Evolutionary conservation across 305 asterid genomes (phyloP), one percentile per base, ranked within the genome.

Genomic region (Plantago lanceolata): DNA sequence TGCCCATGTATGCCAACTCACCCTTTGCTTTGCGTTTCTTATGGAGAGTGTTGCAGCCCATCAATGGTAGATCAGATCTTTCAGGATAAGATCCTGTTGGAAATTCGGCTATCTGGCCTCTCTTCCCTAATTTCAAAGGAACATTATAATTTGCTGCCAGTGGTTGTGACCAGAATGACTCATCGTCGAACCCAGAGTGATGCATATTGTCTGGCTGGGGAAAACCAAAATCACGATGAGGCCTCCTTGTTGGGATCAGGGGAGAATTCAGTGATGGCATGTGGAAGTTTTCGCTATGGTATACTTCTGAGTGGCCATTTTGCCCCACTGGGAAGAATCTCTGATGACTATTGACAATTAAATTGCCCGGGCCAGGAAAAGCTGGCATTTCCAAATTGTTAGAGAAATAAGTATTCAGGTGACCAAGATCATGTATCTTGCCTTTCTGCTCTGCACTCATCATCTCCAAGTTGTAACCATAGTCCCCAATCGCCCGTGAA

Each of bases 1-100:
- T 73, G 79, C 78, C 88, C 77, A 77, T 56, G 76, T 72, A 75
- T 44, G 70, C 28, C 60, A 59, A 62, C 54, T 77, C 96, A 73
- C 77, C 85, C 81, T 82, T 86, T 69, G 78, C 61, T 81, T 86
- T 93, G 68, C 93, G 85, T 82, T 83, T 93, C 80, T 83, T 93
- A 19, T 80, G 59, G 60, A 73, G 64, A 33, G 92, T 65, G 68
- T 77, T 83, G 81, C 96, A 84, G 19, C 90, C 95, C 20, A 81
- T 66, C 73, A 93, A 75, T 58, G 81, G 79, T 48, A 66, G 71
- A 77, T 75, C 84, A 37, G 90, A 68, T 77, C 80, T 81, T 71
- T 79, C 96, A 58, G 76, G 69, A 64, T 68, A 83, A 73, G 68
- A 71, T 50, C 79, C 75, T 62, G 76, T 66, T 73, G 75, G 52